A percentile compares a stretch with the other conserved stretches of the same genome.
These are phyloP conservation scores for Solanum phureja DNA, from an alignment of 257 asterid genomes.

Conservation along the genomic window DNA sequence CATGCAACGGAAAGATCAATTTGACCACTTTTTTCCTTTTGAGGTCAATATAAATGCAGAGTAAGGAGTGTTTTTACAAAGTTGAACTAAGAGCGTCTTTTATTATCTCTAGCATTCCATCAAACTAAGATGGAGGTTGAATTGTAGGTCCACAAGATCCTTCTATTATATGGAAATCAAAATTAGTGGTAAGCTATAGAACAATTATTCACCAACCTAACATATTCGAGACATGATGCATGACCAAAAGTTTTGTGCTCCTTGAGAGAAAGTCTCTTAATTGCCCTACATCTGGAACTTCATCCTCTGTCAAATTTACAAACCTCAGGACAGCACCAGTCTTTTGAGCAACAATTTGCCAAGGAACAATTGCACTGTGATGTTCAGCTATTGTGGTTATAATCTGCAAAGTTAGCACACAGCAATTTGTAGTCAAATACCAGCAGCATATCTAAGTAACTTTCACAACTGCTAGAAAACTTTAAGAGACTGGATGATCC, in stretches of 20 bases:
- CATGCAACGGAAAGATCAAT: neutral
- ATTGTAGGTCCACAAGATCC: neutral
- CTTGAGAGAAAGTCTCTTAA: constrained; percentile 50
- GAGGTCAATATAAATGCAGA: neutral
- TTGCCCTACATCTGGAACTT: constrained; percentile 67
- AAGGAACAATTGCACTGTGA: constrained; percentile 96
- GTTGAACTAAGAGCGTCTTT: neutral
- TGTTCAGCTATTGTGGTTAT: constrained; percentile 82
- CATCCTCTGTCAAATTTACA: constrained; percentile 56
- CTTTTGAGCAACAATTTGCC: constrained; percentile 97
- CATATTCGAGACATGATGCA: constrained; percentile 84
- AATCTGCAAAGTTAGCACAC: constrained; percentile 34
- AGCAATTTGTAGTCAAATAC: neutral
- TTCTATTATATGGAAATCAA: neutral
- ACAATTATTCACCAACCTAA: constrained; percentile 45
- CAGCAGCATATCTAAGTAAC: neutral
- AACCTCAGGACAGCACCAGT: constrained; percentile 81
- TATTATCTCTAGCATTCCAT: neutral
- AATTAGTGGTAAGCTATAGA: neutral
- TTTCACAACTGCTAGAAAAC: neutral
- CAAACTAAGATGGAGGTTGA: neutral
- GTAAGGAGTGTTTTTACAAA: neutral
- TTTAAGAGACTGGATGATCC: neutral
- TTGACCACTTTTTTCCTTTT: neutral
- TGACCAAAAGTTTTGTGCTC: constrained; percentile 59